phyloP scores from a whole-genome alignment of 1,139 yeast species.

The Nadsonia starkeyi-henricii region DNA sequence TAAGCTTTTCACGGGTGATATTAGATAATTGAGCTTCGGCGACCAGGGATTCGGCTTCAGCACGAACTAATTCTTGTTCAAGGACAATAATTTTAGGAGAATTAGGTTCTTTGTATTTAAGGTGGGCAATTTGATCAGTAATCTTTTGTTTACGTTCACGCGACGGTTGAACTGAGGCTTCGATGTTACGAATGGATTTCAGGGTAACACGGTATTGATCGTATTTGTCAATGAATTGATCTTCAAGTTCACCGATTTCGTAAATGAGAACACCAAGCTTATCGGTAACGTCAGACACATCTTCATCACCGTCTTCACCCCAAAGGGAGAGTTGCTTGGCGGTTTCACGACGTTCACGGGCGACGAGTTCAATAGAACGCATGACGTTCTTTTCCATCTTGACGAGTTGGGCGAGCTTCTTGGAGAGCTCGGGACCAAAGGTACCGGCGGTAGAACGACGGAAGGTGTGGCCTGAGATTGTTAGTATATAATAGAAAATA shows the following conservation, averaged over 20 bases:
- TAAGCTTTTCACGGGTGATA: conserved; percentile 93
- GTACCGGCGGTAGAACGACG: conserved; percentile 86
- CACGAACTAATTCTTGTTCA: conserved; percentile 97
- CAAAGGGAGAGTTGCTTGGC: conserved; percentile 92
- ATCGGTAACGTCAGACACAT: conserved; percentile 92
- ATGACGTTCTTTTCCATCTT: conserved; percentile 94
- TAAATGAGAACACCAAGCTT: conserved; percentile 89
- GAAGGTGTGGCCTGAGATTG: conserved; percentile 35
- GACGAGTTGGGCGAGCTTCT: conserved; percentile 79
- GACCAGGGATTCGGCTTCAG: conserved; percentile 96
- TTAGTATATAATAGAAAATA: too few relatives aligned
- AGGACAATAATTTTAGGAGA: conserved; percentile 88
- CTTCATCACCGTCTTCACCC: conserved; percentile 98
- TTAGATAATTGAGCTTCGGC: conserved; percentile 98
- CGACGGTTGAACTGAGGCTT: conserved; percentile 94
- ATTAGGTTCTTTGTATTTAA: conserved; percentile 96
- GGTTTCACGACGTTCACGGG: conserved; percentile 90
- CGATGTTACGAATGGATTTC: conserved; percentile 91
- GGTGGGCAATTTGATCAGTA: conserved; percentile 93
- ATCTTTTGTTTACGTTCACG: conserved; percentile 96
- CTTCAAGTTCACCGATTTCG: conserved; percentile 96
- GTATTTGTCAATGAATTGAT: conserved; percentile 92
- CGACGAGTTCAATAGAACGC: conserved; percentile 86
- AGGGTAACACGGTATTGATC: conserved; percentile 95
- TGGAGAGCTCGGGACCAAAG: conserved; percentile 87